Evolutionary conservation across 805 yeast genomes (phyloP), one percentile per base, ranked within the genome.

Genomic region (Henningerozyma blattae): DNA sequence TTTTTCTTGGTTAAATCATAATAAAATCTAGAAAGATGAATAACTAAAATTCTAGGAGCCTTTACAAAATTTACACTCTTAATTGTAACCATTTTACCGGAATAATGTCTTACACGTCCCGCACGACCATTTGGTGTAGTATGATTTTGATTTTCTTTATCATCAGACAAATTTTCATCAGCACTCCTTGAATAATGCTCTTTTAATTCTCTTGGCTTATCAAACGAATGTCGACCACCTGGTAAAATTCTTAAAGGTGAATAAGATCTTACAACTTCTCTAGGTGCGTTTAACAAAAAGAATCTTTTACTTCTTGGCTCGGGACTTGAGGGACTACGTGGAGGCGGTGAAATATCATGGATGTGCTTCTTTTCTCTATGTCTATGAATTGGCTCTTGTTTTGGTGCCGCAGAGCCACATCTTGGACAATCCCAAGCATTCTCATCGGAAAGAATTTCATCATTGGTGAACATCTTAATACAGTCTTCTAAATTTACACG

Each of bases 391-490:
- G 22, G 28, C 14, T 20, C 29, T 12, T 15, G 6, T 12, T 24
- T 25, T 18, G 29, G 30, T 2, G 32, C 36, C 9, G 36, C 28
- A 15, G 44, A 32, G 1, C 54, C 52, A 58, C 93, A 81, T 35
- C 73, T 70, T 6, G 91, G 87, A 60, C 93, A 81, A 42, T 77
- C 71, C 93, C 93, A 81, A 1, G 91, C 83, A 56, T 81, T 80
- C 5, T 77, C 87, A 18, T 84, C 79, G 6, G 66, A 64, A 33
- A 81, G 55, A 3, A 75, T 63, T 51, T 81, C 93, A 38, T 74
- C 76, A 34, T 66, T 62, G 0, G 81, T 71, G 47, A 72, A 79
- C 48, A 75, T 63, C 22, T 63, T 57, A 28, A 81, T 68, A 43
- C 86, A 73, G 36, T 79, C 84, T 30, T 77, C 72, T 35, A 81